Evolutionary conservation across 768 basidiomycete genomes (phyloP), one percentile per base, ranked within the genome.

Genomic region (Tremella yokohamensis): DNA sequence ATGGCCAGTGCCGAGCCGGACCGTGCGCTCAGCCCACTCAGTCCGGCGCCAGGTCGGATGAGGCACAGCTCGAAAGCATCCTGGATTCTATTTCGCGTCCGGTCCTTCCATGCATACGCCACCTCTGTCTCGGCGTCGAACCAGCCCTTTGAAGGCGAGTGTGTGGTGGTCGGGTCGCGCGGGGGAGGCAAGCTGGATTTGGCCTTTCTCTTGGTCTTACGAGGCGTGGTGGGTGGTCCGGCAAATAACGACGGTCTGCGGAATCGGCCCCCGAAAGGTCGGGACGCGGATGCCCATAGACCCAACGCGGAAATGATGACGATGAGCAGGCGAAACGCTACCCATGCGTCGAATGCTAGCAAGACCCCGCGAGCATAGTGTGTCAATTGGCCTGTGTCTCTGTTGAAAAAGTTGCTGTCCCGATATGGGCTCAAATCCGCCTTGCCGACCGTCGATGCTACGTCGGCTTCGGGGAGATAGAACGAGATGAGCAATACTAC

Each of bases 51-150:
- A 3, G 49, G 48, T 2, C 60, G 25, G 15, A 82, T 82, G 40
- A 84, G 78, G 70, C 91, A 93, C 64, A 91, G 87, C 62, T 91
- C 87, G 68, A 84, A 90, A 0, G 87, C 86, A 54, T 88, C 88
- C 64, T 85, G 83, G 24, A 93, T 80, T 44, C 90, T 82, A 62
- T 82, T 73, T 19, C 84, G 80, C 1, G 89, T 88, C 61, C 82
- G 79, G 55, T 86, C 84, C 49, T 84, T 81, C 90, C 90, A 93
- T 54, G 79, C 79, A 90, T 90, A 94, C 6, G 84, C 82, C 20
- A 91, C 80, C 13, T 81, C 79, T 22, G 80, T 80, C 15, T 72
- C 66, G 24, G 83, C 82, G 18, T 52, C 58, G 13, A 60, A 37
- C 66, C 62, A 69, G 11, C 57, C 52, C 53, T 62, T 70, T 24